Base-by-base conservation (phyloP, 441 rosid species). In the Erodium moschatum region DNA sequence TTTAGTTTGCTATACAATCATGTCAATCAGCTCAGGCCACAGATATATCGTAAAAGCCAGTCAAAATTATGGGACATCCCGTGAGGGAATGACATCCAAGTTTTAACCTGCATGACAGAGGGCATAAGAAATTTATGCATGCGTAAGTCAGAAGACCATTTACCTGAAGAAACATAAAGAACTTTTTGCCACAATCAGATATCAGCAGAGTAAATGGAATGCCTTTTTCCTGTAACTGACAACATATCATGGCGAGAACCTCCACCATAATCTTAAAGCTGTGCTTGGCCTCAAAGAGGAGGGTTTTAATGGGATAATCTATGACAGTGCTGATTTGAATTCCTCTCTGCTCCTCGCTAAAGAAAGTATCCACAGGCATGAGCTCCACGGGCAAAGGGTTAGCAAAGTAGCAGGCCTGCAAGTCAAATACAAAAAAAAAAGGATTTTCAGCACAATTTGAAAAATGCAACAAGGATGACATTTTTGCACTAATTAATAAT, bases 91-190 rank as follows among this genome's bases (percentile, higher is more conserved):
- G 11, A 19, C 5, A 16, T 56, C 63, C 10, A 9, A 56, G 63
- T 56, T 11, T 65, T 9, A 15, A 35, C 29, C 5, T 16, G 35
- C 35, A 31, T n/a, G 67, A 20, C 21, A 44, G 46, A 52, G 33
- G 63, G 64, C 2, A 61, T 4, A 35, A 35, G 0, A 35, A 0
- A 52, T 40, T 4, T 5, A 6, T 31, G 61, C 29, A 16, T 56
- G 63, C 19, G 19, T 15, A 33, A 21, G 63, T 18, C 19, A 19
- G 27, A 3, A 38, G 56, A 33, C 27, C 33, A 66, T 24, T 70
- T 77, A 83, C 86, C 82, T 71, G 78, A 78, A 77, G 81, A 72
- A 83, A 83, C 80, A 83, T 38, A 72, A 76, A 78, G 19, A 58
- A 67, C 72, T 66, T 78, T 46, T 68, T 77, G 64, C 84, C 82